phyloP scores from a whole-genome alignment of 2,329 filamentous ascomycete genomes.

The Bipolaris zeicola region DNA sequence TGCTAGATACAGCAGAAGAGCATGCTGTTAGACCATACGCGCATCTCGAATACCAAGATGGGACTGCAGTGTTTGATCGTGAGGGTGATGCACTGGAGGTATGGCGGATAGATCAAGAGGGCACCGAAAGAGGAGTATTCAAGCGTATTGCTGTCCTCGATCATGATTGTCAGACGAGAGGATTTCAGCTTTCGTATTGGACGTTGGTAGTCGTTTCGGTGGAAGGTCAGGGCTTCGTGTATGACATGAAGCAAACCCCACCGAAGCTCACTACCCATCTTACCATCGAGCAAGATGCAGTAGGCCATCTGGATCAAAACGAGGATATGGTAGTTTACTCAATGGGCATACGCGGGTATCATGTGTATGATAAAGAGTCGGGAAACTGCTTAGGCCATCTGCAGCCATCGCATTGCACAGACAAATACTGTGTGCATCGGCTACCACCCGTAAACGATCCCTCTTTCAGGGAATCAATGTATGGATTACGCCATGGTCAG shows the following conservation, averaged over 20 bases:
- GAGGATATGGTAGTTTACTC: constrained; percentile 12
- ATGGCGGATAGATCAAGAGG: constrained; percentile 9
- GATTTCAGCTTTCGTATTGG: constrained; percentile 15
- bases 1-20: constrained; percentile 2
- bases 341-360: constrained; percentile 11
- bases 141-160: constrained; percentile 5
- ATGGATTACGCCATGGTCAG: background rate
- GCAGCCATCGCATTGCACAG: constrained; percentile 9
- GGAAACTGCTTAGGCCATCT: constrained; percentile 4
- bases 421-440: constrained; percentile 5
- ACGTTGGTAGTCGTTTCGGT: constrained; percentile 9
- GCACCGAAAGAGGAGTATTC: constrained; percentile 6
- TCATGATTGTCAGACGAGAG: constrained; percentile 10
- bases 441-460: background rate
- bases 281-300: constrained; percentile 9
- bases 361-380: constrained; percentile 12
- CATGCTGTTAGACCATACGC: constrained; percentile 9
- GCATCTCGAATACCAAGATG: constrained; percentile 14
- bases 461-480: background rate
- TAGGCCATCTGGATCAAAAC: constrained; percentile 14
- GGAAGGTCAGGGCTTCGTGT: constrained; percentile 13
- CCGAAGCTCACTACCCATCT: constrained; percentile 8
- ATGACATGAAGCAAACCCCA: constrained; percentile 12
- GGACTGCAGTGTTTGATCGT: constrained; percentile 11
- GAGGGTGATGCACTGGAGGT: constrained; percentile 8